A percentile compares a stretch with the other conserved stretches of the same genome.
These are phyloP conservation scores for Neonectria sp. DNA, from an alignment of 2,329 filamentous ascomycete species.

Conservation along the genomic window DNA sequence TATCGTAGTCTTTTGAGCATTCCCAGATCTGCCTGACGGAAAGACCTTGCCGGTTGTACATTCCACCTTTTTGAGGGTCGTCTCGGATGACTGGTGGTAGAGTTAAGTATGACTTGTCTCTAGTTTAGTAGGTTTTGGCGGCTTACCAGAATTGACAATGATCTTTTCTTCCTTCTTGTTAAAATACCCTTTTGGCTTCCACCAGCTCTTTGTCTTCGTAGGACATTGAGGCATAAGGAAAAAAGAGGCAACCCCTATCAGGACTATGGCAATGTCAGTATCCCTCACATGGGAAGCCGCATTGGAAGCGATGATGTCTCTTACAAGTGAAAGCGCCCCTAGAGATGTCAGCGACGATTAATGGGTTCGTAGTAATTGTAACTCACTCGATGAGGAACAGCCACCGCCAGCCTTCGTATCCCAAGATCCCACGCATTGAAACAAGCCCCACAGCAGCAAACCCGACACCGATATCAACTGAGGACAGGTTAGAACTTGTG, in stretches of 20 bases:
- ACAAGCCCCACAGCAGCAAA: slow-evolving; percentile 58
- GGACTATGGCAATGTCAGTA: slow-evolving; percentile 55
- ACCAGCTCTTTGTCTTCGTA: slow-evolving; percentile 29
- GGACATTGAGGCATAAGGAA: slow-evolving; percentile 66
- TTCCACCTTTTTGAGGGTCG: slow-evolving; percentile 71
- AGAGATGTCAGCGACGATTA: not conserved
- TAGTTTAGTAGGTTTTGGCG: not conserved
- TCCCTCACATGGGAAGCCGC: not conserved
- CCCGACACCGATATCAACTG: slow-evolving; percentile 56
- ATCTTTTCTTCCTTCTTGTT: slow-evolving; percentile 71
- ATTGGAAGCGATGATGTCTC: not conserved
- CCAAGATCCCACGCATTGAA: slow-evolving; percentile 56
- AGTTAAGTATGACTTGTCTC: not conserved
- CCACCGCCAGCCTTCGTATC: slow-evolving; percentile 61
- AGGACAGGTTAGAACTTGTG: slow-evolving; percentile 48
- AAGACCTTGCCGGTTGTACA: slow-evolving; percentile 73
- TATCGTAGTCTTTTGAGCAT: slow-evolving; percentile 65
- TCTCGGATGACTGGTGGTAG: slow-evolving; percentile 62
- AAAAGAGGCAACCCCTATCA: slow-evolving; percentile 68
- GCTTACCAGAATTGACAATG: slow-evolving; percentile 67
- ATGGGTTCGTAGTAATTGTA: not conserved
- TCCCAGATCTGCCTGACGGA: slow-evolving; percentile 65
- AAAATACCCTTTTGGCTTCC: slow-evolving; percentile 69
- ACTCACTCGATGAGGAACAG: slow-evolving; percentile 68
- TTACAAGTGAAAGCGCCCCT: not conserved